Evolutionary conservation across 768 basidiomycete genomes (phyloP), one percentile per base, ranked within the genome.

Genomic region (Coprinopsis cinerea): DNA sequence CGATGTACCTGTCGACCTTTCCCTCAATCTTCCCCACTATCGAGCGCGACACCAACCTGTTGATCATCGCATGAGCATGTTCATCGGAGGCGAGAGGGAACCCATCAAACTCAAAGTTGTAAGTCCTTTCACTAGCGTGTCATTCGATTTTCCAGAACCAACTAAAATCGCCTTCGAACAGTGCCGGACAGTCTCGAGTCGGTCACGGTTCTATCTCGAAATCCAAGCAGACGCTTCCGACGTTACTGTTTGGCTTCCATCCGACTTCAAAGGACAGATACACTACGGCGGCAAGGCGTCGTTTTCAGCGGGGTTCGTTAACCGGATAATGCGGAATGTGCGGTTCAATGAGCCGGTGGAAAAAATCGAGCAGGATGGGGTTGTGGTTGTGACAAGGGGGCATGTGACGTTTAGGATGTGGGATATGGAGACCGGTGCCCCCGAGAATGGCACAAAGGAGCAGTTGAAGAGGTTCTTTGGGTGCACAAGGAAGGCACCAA

Each of bases 211-310:
- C 56, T 78, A 77, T 62, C 74, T 89, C 43, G 80, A 85, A 62
- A 69, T 90, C 28, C 75, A 74, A 54, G 82, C 78, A 15, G 67
- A 73, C n/a, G 65, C 70, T n/a, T 83, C 88, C 34, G 77, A 86
- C 57, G 76, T 89, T 25, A 87, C 81, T 4, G 65, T 89, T 51
- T 89, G 82, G 80, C 71, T 90, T 17, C 88, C 88, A 13, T 88
- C 85, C 28, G 86, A 90, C 59, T 89, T 89, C 67, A 77, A 71
- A 48, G 88, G 88, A 20, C 76, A 69, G 30, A 85, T 90, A 32
- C 76, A 73, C 57, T 66, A 77, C 56, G 65, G 73, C 13, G 76
- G 77, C 41, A 76, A 69, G 53, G 68, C 75, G 4, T 62, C 70
- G 6, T 83, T 81, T 64, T 90, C 87, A 18, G 74, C 85, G 7